Conservation (phyloP, 805 yeast genomes). For the Jamesozyma lodderae region DNA sequence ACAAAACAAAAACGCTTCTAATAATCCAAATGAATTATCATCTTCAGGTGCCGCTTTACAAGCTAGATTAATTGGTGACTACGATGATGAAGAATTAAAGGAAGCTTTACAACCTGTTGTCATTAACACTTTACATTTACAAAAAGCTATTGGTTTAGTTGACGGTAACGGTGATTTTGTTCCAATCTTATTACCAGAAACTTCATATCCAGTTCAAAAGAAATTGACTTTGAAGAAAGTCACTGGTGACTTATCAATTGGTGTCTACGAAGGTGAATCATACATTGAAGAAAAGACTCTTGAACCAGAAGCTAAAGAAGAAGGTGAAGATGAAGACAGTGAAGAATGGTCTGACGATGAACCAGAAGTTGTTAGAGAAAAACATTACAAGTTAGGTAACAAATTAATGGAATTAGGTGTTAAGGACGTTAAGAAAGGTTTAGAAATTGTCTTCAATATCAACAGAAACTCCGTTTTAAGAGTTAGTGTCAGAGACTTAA, state of each 20-base stretch:
- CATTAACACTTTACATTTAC: constrained; percentile 78
- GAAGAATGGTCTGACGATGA: constrained; percentile 59
- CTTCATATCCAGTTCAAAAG: constrained; percentile 86
- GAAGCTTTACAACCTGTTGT: constrained; percentile 76
- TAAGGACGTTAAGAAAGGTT: constrained; percentile 55
- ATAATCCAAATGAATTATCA: constrained; percentile 80
- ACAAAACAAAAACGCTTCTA: constrained; percentile 61
- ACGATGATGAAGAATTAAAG: constrained; percentile 70
- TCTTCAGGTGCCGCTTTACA: constrained; percentile 96
- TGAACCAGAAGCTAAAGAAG: constrained; percentile 51
- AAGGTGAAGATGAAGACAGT: constrained; percentile 42
- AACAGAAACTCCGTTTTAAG: constrained; percentile 53
- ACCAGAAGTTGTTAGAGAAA: constrained; percentile 77
- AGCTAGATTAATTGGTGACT: constrained; percentile 75
- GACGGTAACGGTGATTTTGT: constrained; percentile 63
- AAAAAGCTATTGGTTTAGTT: constrained; percentile 77
- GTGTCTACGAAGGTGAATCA: constrained; percentile 79
- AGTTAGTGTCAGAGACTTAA: constrained; percentile 54
- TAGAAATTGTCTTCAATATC: constrained; percentile 52
- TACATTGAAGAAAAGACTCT: constrained; percentile 72
- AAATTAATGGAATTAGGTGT: constrained; percentile 72
- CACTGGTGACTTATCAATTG: constrained; percentile 53
- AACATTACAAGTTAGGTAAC: constrained; percentile 62
- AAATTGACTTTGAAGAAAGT: constrained; percentile 54
- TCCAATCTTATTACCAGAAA: constrained; percentile 68